Conservation (phyloP, 2,329 filamentous ascomycete species). For the Monosporascus sp. region DNA sequence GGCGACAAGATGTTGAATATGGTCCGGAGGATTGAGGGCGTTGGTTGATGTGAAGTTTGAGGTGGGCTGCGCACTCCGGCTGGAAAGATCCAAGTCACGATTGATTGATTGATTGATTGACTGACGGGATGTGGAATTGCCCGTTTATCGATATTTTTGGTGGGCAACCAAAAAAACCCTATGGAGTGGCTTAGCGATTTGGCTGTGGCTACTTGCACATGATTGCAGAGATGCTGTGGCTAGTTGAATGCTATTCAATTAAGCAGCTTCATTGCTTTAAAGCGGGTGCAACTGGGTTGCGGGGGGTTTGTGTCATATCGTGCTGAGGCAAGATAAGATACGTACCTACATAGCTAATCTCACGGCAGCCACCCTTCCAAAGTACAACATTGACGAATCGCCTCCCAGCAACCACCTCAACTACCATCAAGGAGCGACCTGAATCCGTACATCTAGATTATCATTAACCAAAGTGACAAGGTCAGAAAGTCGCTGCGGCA, state of each 20-base stretch:
- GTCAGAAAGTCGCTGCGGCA: no score
- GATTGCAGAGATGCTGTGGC: neutral
- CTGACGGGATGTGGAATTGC: neutral
- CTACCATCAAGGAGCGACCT: neutral
- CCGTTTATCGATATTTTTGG: conserved; percentile 1
- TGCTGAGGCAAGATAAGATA: neutral
- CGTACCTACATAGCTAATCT: neutral
- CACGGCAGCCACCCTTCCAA: neutral
- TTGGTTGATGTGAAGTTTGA: conserved; percentile 15
- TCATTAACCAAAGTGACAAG: no score
- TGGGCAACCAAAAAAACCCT: conserved; percentile 3
- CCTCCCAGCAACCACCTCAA: neutral
- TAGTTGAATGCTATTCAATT: neutral
- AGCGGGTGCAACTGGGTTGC: neutral
- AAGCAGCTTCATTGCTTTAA: neutral
- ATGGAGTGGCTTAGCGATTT: neutral
- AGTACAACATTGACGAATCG: neutral
- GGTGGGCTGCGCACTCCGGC: conserved; percentile 16
- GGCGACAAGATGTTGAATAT: conserved; percentile 45
- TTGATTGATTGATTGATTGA: neutral
- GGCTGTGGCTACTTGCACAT: neutral
- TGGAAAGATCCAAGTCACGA: conserved; percentile 7
- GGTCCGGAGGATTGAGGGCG: conserved; percentile 30
- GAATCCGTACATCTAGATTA: no score
- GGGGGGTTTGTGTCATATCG: neutral